These are phyloP conservation scores for Pinus tabuliformis DNA, from an alignment of 75 land plant species.

Conservation along the genomic window DNA sequence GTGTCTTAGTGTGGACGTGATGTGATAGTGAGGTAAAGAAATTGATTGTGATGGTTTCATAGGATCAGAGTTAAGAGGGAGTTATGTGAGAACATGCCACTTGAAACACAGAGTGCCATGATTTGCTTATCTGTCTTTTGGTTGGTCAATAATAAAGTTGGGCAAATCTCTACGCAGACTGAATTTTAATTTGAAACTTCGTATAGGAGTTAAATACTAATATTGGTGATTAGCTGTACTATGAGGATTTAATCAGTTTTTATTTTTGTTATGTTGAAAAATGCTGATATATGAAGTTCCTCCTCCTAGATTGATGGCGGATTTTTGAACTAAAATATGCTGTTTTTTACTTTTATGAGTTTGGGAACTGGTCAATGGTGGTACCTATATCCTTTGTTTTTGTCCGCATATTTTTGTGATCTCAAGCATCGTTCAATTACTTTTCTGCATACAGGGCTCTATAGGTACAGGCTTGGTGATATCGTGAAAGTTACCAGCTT, in stretches of 20 bases:
- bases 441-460: slow-evolving; percentile 28
- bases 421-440: not conserved
- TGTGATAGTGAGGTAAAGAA: no score
- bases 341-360: no score
- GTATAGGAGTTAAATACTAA: not conserved
- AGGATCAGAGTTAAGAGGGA: no score
- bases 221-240: not conserved
- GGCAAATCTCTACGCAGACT: not conserved
- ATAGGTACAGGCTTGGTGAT: slow-evolving; percentile 70
- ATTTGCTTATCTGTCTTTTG: not conserved
- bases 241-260: not conserved
- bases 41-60: no score
- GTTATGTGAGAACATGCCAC: not conserved
- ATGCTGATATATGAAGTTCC: not conserved
- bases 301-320: not conserved
- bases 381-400: no score
- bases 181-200: not conserved
- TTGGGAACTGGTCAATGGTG: no score
- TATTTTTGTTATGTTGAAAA: not conserved
- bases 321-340: not conserved
- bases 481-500: slow-evolving; percentile 70
- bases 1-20: no score
- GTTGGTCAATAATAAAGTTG: not conserved
- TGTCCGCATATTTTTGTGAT: not conserved
- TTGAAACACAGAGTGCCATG: not conserved